phyloP scores from a whole-genome alignment of 495 filamentous ascomycete species.

The Talaromyces adpressus region DNA sequence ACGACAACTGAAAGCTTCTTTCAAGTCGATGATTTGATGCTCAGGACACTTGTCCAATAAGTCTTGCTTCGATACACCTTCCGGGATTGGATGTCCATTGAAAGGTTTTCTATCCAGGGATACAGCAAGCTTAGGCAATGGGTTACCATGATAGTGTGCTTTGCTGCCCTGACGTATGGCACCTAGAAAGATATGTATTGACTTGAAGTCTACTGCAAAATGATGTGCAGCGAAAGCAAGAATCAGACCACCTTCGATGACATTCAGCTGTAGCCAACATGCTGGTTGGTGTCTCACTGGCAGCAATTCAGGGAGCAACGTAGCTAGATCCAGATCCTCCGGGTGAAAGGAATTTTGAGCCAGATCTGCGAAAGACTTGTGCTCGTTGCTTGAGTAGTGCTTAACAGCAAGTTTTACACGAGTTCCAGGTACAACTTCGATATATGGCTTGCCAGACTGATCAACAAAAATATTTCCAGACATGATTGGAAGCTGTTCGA shows the following conservation, averaged over 20 bases:
- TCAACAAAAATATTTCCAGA: background rate
- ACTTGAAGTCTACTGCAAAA: conserved; percentile 20
- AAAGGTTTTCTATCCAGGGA: background rate
- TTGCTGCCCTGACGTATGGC: background rate
- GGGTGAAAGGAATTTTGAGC: background rate
- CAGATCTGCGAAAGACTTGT: background rate
- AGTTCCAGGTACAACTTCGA: background rate
- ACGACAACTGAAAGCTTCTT: background rate
- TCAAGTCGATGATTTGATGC: background rate
- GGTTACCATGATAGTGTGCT: background rate
- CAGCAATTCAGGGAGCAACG: background rate
- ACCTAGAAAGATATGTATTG: conserved; percentile 12
- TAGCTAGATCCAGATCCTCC: background rate
- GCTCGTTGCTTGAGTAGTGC: background rate
- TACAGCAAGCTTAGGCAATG: background rate
- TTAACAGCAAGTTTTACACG: background rate
- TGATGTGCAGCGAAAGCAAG: conserved; percentile 17
- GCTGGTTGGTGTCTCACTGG: background rate
- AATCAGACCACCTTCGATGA: conserved; percentile 20
- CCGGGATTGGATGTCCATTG: background rate
- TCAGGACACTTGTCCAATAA: background rate
- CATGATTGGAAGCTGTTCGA: background rate
- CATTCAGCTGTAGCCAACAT: conserved; percentile 16
- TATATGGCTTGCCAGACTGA: background rate
- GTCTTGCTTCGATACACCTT: background rate